Conservation (phyloP, 768 basidiomycete genomes). For the Xerocomellus chrysenteron region DNA sequence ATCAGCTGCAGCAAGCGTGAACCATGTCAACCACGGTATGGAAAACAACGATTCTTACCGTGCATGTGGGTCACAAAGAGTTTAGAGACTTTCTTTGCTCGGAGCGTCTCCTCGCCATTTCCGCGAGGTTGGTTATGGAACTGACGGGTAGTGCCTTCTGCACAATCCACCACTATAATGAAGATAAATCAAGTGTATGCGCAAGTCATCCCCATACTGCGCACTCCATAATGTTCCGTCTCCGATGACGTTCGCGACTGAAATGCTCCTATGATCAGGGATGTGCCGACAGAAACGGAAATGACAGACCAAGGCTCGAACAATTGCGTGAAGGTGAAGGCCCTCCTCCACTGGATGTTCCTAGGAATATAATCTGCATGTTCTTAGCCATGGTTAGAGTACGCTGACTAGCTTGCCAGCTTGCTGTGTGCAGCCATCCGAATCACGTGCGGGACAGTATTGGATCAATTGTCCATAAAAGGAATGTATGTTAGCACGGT, state of each 20-base stretch:
- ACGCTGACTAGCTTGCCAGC: not conserved
- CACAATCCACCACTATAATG: slow-evolving; percentile 74
- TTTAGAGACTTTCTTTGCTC: slow-evolving; percentile 52
- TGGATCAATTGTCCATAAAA: slow-evolving; percentile 16
- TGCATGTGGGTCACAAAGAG: slow-evolving; percentile 89
- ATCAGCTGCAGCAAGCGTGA: slow-evolving; percentile 46
- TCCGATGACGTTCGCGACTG: slow-evolving; percentile 53
- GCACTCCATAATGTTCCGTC: slow-evolving; percentile 68
- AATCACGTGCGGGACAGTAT: slow-evolving; percentile 14
- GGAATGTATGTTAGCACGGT: slow-evolving; percentile 18
- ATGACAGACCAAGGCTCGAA: slow-evolving; percentile 52
- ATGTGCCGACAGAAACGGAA: not conserved
- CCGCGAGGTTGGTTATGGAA: slow-evolving; percentile 53
- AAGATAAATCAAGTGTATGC: slow-evolving; percentile 1
- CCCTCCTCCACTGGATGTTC: slow-evolving; percentile 76
- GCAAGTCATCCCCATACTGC: slow-evolving; percentile 15
- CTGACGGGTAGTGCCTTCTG: slow-evolving; percentile 76
- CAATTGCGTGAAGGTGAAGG: slow-evolving; percentile 73
- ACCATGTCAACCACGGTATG: too few species aligned
- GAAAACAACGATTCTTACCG: slow-evolving; percentile 37
- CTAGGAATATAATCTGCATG: slow-evolving; percentile 68
- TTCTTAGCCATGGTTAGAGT: slow-evolving; percentile 34
- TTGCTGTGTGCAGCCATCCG: too few species aligned
- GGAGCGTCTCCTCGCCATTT: slow-evolving; percentile 33
- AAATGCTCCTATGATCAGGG: slow-evolving; percentile 3